Conservation (phyloP, 768 basidiomycete genomes). For the Lactifluus piperatus region DNA sequence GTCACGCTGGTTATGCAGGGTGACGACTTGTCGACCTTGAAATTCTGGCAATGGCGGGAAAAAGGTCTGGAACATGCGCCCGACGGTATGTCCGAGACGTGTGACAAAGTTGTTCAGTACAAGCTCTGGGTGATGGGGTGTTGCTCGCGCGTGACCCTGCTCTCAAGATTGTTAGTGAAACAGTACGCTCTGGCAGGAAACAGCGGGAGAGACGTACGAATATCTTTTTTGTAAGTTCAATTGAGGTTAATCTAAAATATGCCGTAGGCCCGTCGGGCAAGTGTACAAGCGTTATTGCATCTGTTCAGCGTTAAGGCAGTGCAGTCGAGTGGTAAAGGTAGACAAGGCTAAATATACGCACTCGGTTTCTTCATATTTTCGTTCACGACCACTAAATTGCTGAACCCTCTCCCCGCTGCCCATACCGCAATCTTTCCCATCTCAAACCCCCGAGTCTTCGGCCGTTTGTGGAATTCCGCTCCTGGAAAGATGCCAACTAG, state of each 20-base stretch:
- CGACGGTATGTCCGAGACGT: constrained; percentile 85
- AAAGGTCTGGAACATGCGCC: constrained; percentile 91
- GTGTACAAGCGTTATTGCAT: constrained; percentile 86
- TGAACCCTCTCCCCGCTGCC: constrained; percentile 85
- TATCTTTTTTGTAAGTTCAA: constrained; percentile 80
- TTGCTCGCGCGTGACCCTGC: constrained; percentile 87
- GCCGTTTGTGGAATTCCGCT: constrained; percentile 78
- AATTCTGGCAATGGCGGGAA: constrained; percentile 96
- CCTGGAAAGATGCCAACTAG: constrained; percentile 85
- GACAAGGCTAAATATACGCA: constrained; percentile 16
- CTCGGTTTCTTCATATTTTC: constrained; percentile 94
- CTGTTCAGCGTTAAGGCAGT: constrained; percentile 33
- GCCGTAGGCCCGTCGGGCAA: constrained; percentile 91
- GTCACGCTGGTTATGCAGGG: constrained; percentile 94
- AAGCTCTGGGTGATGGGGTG: constrained; percentile 90
- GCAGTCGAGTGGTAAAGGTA: constrained; percentile 4
- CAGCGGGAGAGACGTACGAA: constrained; percentile 43
- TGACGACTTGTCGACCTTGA: constrained; percentile 93
- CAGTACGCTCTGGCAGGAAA: neutral
- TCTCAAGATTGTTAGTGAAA: neutral
- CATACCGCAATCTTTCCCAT: constrained; percentile 86
- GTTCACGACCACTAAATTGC: constrained; percentile 86
- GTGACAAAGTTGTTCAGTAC: constrained; percentile 94
- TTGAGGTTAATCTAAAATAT: constrained; percentile 88
- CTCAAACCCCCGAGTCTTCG: constrained; percentile 86